A percentile compares a stretch with the other conserved stretches of the same genome.
phyloP scores from a whole-genome alignment of 2,329 filamentous ascomycete species.

The Malbranchea cinnamomea region DNA sequence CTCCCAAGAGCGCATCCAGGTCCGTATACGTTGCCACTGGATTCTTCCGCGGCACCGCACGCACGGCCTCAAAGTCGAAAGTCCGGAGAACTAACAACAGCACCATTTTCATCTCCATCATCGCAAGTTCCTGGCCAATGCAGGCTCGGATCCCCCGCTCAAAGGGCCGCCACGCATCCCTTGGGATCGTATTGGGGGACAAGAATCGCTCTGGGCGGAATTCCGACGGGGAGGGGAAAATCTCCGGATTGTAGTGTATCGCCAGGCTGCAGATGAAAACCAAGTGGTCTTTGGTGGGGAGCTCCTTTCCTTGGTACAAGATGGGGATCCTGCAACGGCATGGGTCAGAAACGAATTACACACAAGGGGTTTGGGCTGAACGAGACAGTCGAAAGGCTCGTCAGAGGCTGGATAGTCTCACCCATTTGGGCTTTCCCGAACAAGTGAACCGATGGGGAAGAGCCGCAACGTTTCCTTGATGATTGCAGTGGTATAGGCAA shows the following conservation, averaged over 20 bases:
- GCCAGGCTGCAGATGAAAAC: conserved; percentile 1
- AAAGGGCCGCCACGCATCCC: conserved; percentile 35
- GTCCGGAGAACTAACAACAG: conserved; percentile 13
- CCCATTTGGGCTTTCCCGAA: too few species aligned
- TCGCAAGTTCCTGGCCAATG: conserved; percentile 35
- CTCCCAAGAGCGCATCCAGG: too few species aligned
- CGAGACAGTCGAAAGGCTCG: neutral
- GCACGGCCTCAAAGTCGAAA: conserved; percentile 13
- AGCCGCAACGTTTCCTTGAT: conserved; percentile 41
- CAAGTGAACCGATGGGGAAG: conserved; percentile 27
- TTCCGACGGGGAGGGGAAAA: conserved; percentile 5
- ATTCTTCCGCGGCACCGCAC: too few species aligned
- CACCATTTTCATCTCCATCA: conserved; percentile 26
- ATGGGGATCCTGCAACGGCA: neutral
- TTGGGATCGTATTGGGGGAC: conserved; percentile 12
- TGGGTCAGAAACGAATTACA: neutral
- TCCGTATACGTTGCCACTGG: too few species aligned
- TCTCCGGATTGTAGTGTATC: conserved; percentile 6
- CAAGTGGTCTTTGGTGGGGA: conserved; percentile 1
- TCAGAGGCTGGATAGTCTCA: too few species aligned
- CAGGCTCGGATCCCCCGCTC: conserved; percentile 35
- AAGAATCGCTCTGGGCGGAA: conserved; percentile 26
- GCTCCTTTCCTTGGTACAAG: conserved; percentile 1
- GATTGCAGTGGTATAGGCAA: conserved; percentile 38
- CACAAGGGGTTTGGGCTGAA: neutral